Evolutionary conservation across 1,284 basidiomycete species (phyloP), one percentile per base, ranked within the genome.

Genomic region (Marasmius sp.): DNA sequence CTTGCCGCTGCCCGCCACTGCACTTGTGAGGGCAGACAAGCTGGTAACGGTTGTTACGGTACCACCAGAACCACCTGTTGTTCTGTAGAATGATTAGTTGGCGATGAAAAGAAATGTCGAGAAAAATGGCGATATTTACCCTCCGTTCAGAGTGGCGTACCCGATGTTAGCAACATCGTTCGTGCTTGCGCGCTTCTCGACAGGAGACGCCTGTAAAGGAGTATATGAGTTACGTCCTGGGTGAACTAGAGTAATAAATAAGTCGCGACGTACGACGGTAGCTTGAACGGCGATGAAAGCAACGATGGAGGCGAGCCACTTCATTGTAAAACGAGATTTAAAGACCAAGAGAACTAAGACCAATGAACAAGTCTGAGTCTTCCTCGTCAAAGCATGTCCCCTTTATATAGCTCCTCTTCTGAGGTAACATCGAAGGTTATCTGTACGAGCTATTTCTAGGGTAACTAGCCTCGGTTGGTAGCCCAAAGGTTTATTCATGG

Each of bases 31-130:
- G 1, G 72, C 80, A 49, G 69, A 72, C 39, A 81, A 74, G 33
- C 75, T 76, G 37, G 76, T 73, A 37, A 83, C 81, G 12, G 77
- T 81, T 33, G 76, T 78, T 18, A 70, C 69, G 10, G 79, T 65
- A 11, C 79, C 79, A 36, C 80, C 79, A 53, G 74, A 76, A 33
- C 80, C 81, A 18, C 80, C 80, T 45, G 75, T 72, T 0, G 80
- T 81, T 43, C 80, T 80, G 57, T 34, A 43, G 59, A 14, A 36
- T 49, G 38, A 27, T 16, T 22, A 57, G 57, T 50, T 57, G 53
- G 22, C 27, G 16, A 6, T 20, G 41, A 1, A 36, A n/a, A 34
- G n/a, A 12, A 48, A 41, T 16, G 34, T 16, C 3, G 37, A 36
- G 47, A 33, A 48, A 20, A 27, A 27, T 27, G 5, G 27, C 27